Percentiles rank a stretch among this genome's conserved stretches.
Conservation (phyloP, 2,329 filamentous ascomycete species). For the Trichoderma cornu-damae region DNA sequence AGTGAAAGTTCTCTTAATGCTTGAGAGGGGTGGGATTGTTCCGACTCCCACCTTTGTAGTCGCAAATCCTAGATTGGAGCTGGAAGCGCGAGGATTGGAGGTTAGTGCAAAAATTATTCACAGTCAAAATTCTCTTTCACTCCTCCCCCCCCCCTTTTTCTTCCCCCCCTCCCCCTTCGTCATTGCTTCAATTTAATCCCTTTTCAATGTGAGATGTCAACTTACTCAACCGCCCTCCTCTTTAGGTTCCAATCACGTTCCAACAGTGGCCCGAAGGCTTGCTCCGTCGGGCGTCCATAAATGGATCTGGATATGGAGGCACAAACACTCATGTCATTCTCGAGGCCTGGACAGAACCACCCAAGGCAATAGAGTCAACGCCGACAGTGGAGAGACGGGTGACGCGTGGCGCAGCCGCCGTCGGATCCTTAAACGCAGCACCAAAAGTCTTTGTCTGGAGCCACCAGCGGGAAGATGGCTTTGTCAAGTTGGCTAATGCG, state of each 20-base stretch:
- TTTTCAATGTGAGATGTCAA: too few species aligned
- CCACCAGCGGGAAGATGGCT: conserved; percentile 14
- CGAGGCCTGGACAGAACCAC: conserved; percentile 16
- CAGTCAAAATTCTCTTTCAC: too few species aligned
- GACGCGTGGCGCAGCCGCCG: neutral
- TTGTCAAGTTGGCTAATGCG: neutral
- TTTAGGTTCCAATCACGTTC: conserved; percentile 20
- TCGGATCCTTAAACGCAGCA: neutral
- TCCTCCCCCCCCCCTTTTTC: too few species aligned
- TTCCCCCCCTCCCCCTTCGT: too few species aligned
- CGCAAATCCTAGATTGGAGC: conserved; percentile 3
- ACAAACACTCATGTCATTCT: conserved; percentile 25
- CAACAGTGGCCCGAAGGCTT: conserved; percentile 18
- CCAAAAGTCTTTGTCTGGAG: conserved; percentile 14
- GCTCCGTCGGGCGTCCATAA: conserved; percentile 22
- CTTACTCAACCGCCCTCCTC: too few species aligned
- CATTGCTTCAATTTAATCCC: too few species aligned
- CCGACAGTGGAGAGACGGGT: neutral
- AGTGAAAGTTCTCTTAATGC: conserved; percentile 16
- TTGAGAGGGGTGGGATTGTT: conserved; percentile 15
- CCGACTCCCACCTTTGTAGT: conserved; percentile 11
- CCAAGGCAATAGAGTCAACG: neutral
- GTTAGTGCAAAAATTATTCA: neutral
- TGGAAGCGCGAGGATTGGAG: neutral
- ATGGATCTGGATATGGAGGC: conserved; percentile 25